Percentiles rank a stretch among this genome's conserved stretches.
Evolutionary conservation across 2,329 filamentous ascomycete species (phyloP).

Genomic region (Tothia fuscella): DNA sequence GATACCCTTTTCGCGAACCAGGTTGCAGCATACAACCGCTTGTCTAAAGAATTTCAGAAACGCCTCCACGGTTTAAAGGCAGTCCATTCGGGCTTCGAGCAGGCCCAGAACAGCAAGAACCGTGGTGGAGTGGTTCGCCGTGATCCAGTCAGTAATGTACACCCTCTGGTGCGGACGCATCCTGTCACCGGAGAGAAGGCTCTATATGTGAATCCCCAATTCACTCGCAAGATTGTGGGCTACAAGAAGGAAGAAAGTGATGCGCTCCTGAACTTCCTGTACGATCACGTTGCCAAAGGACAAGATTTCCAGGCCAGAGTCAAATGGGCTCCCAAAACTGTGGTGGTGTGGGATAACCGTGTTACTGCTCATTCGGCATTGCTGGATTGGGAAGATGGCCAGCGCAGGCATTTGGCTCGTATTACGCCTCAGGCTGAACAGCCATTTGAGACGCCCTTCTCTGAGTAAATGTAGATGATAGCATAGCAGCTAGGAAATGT

Average conservation of each 20-base stretch:
- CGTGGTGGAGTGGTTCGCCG: slow-evolving; percentile 60
- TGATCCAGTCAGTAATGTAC: slow-evolving; percentile 61
- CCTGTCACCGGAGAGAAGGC: slow-evolving; percentile 76
- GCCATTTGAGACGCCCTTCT: slow-evolving; percentile 53
- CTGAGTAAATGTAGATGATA: no score
- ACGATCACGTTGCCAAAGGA: slow-evolving; percentile 59
- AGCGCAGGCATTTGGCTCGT: slow-evolving; percentile 66
- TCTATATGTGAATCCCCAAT: slow-evolving; percentile 72
- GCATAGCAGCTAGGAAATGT: no score
- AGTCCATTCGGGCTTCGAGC: slow-evolving; percentile 70
- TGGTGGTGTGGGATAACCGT: slow-evolving; percentile 71
- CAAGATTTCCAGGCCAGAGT: slow-evolving; percentile 64
- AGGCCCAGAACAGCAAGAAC: slow-evolving; percentile 56
- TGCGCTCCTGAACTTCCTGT: slow-evolving; percentile 62
- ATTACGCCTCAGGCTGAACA: slow-evolving; percentile 74
- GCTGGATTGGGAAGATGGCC: slow-evolving; percentile 69
- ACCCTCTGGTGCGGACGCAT: slow-evolving; percentile 72
- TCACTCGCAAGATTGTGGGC: slow-evolving; percentile 70
- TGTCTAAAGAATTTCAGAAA: slow-evolving; percentile 69
- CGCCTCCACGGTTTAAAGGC: slow-evolving; percentile 70
- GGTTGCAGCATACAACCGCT: slow-evolving; percentile 66
- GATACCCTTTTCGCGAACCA: slow-evolving; percentile 77
- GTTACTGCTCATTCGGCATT: slow-evolving; percentile 69
- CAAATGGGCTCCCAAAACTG: slow-evolving; percentile 67
- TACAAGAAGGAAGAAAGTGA: slow-evolving; percentile 83